These are phyloP conservation scores for Fragaria nilgerrensis DNA, from an alignment of 306 rosid species.

Conservation along the genomic window DNA sequence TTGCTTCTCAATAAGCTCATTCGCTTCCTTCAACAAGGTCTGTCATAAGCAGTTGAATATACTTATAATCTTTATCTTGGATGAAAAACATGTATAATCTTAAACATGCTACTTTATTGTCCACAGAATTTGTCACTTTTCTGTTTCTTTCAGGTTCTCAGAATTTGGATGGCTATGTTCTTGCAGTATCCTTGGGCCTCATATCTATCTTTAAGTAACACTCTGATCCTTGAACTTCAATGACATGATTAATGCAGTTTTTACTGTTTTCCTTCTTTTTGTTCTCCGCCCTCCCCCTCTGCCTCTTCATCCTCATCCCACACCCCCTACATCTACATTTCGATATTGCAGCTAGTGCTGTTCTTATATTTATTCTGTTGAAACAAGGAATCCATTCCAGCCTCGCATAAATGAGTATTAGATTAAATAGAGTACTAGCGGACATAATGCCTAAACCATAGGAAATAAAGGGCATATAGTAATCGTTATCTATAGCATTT, in stretches of 20 bases:
- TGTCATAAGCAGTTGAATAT: conserved; percentile 26
- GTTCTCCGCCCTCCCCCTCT: not conserved
- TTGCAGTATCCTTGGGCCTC: conserved; percentile 86
- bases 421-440: not conserved
- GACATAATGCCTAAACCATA: not conserved
- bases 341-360: not conserved
- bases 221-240: conserved; percentile 24
- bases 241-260: not conserved
- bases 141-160: conserved; percentile 53
- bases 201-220: conserved; percentile 77
- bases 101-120: not conserved
- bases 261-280: not conserved
- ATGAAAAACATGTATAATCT: not conserved
- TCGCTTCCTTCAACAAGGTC: conserved; percentile 83
- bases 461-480: not conserved
- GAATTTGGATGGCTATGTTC: conserved; percentile 65
- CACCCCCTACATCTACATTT: not conserved
- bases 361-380: not conserved
- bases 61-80: conserved; percentile 3
- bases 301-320: not conserved
- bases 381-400: not conserved
- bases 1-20: conserved; percentile 93
- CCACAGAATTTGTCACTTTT: not conserved
- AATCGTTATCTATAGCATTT: not conserved
- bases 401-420: not conserved